Evolutionary conservation across 2,329 filamentous ascomycete genomes (phyloP), one percentile per base, ranked within the genome.

Genomic region (Monosporascus sp.): DNA sequence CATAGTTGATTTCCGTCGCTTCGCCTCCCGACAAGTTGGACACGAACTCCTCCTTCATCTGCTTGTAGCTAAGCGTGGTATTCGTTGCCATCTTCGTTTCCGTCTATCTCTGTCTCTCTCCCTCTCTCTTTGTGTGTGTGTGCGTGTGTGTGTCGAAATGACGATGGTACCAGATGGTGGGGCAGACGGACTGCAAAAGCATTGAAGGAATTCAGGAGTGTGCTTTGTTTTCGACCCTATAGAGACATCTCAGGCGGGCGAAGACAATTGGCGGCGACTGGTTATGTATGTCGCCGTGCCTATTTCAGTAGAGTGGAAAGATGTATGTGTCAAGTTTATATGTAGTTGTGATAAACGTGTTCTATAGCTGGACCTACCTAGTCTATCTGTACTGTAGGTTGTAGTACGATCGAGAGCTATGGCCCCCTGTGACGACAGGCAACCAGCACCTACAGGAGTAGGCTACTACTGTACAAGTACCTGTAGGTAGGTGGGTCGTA

Each of bases 31-130:
- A 86, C 31, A 96, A 83, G 69, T 91, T 89, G 51, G 93, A 96
- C 66, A 99, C 94, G 70, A 96, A 96, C 67, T 91, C 91, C 77
- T 96, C 92, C 76, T 99, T 99, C 62, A 88, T 80, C 65, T 88
- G 83, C 74, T 97, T 99, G 78, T 97, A 96, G 72, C 80, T 86
- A 47, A 22, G 41, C n/a, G 74, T 69, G 63, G 66, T 70, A 55
- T 69, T 70, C 59, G 69, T 61, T 57, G 55, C 61, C 63, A 66
- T 67, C 31, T 56, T 58, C 41, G 43, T n/a, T n/a, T 35, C 37
- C 17, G 35, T n/a, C 41, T 44, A 11, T 44, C 11, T 20, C 20
- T 5, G 20, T 44, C 20, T 15, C 11, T 44, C 11, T 35, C 4
- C 14, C 9, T 31, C 28, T 4, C 28, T n/a, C n/a, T n/a, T n/a